Evolutionary conservation across 176 grass and related monocot genomes (phyloP), one percentile per base, ranked within the genome.

Genomic region (Panicum miliaceum): DNA sequence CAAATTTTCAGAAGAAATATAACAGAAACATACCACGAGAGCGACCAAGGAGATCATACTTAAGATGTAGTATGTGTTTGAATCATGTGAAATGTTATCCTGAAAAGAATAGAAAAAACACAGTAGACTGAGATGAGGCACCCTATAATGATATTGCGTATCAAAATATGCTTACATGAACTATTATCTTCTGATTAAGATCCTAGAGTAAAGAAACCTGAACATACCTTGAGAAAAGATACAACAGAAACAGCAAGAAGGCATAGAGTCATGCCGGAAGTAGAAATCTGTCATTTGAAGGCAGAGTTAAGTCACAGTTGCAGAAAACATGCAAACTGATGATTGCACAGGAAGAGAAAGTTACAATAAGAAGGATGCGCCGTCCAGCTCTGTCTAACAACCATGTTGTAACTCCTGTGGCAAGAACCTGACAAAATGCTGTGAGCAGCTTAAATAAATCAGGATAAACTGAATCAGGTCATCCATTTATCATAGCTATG

Each of bases 321-420:
- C 61, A 73, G 29, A 32, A 26, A 65, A 61, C 82, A 57, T 64
- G 34, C 20, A 75, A 56, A 64, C 14, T 76, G 78, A 14, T 74
- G 15, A 72, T 73, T 61, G 37, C 23, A 77, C 12, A 22, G 3
- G 66, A 35, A 64, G 48, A 41, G 61, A 66, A 68, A 47, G 32
- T 92, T 88, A 98, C 96, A 75, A 95, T 95, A 65, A 99, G 91
- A 68, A 99, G 91, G 78, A 94, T 90, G 27, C 93, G 86, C 75
- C 96, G 85, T 41, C 93, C 96, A 86, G 96, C 96, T 94, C 82
- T 90, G 82, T 99, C 96, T 65, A 96, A 84, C n/a, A 96, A 92
- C 86, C 89, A 90, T 51, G 96, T 99, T 68, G 96, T 99, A 79
- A 99, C 59, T 86, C 88, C 91, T 71, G 93, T 96, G 34, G 96